Conservation (phyloP, 345 rosid species). For the Rubroshorea leprosula region DNA sequence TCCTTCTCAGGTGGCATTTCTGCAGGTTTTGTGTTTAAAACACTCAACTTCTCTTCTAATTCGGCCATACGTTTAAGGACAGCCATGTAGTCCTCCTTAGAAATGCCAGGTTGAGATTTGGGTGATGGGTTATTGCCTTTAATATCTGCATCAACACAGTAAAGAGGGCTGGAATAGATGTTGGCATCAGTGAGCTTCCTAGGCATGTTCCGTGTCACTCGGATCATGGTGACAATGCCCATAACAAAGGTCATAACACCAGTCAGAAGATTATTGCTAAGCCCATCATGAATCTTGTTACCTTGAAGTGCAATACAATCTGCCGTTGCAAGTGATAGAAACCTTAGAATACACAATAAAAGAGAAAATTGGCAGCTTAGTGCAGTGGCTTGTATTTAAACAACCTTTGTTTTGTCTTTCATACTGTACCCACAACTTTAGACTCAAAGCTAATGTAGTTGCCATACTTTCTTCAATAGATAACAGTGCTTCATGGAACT, state of each 20-base stretch:
- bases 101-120: conserved; percentile 28
- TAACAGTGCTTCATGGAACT: no score
- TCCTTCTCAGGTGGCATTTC: conserved; percentile 71
- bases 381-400: no score
- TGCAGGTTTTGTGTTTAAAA: conserved; percentile 48
- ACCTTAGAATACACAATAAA: no score
- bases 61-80: conserved; percentile 74
- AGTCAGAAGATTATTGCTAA: conserved; percentile 54
- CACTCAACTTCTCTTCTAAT: conserved; percentile 60
- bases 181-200: conserved; percentile 55
- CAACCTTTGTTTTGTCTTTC: no score
- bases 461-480: no score
- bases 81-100: conserved; percentile 49
- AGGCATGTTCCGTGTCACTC: conserved; percentile 71
- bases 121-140: conserved; percentile 29
- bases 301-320: conserved; percentile 31
- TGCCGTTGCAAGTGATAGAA: conserved; percentile 19
- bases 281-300: conserved; percentile 35
- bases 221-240: conserved; percentile 76
- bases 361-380: no score
- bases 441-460: no score
- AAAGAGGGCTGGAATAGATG: conserved; percentile 44
- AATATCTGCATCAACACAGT: conserved; percentile 31
- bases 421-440: no score
- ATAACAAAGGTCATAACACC: conserved; percentile 85